Evolutionary conservation across 495 filamentous ascomycete species (phyloP).

Genomic region (Cercophora newfieldiana): DNA sequence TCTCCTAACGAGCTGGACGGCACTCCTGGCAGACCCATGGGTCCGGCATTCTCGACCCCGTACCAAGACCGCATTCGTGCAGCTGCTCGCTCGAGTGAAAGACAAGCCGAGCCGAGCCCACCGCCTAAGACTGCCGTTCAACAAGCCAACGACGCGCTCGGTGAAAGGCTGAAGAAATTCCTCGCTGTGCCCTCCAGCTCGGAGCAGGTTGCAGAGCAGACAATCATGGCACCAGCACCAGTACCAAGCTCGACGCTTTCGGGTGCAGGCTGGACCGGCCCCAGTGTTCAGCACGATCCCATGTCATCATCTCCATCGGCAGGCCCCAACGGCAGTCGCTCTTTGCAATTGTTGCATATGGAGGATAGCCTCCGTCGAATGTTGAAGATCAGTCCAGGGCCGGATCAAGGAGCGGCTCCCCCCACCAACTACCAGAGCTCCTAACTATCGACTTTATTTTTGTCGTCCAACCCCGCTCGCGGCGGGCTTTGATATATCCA

Average conservation of each 20-base stretch:
- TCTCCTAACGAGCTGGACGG: conserved; percentile 69
- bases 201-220: conserved; percentile 7
- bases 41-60: conserved; percentile 66
- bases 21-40: conserved; percentile 50
- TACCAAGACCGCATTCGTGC: conserved; percentile 66
- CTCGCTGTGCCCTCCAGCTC: conserved; percentile 25
- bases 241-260: background rate
- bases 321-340: conserved; percentile 17
- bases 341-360: conserved; percentile 43
- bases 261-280: background rate
- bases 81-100: conserved; percentile 36
- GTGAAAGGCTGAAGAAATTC: conserved; percentile 36
- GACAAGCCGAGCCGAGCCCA: conserved; percentile 23
- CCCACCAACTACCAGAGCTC: conserved; percentile 29
- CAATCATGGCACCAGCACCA: background rate
- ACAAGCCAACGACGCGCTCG: conserved; percentile 22
- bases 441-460: conserved; percentile 16
- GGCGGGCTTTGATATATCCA: conserved; percentile 12
- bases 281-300: background rate
- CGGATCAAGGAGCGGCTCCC: conserved; percentile 17
- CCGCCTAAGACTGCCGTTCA: conserved; percentile 3
- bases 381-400: conserved; percentile 44
- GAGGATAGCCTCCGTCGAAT: conserved; percentile 53
- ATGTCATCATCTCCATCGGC: background rate
- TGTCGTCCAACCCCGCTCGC: background rate